Percentiles rank a stretch among this genome's conserved stretches.
Conservation (phyloP, 345 rosid genomes). For the Clausena lansium region DNA sequence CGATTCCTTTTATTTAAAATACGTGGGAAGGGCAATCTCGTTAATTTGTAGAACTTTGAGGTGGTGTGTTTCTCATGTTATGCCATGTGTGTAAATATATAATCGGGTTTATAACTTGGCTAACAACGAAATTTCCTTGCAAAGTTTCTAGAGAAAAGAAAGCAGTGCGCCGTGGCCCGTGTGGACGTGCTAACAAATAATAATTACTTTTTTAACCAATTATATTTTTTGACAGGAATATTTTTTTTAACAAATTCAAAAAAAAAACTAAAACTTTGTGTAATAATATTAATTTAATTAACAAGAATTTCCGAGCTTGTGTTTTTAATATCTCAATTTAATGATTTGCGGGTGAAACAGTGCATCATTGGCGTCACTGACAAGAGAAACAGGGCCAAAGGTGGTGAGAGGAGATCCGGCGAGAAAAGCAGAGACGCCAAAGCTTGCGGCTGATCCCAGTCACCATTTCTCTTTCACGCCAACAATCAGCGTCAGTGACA, state of each 20-base stretch:
- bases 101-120: background rate
- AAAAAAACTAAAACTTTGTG: background rate
- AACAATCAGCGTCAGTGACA: conserved; percentile 73
- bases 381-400: conserved; percentile 90
- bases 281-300: background rate
- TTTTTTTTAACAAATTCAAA: background rate
- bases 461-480: conserved; percentile 37
- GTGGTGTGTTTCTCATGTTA: background rate
- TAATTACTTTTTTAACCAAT: too few relatives aligned
- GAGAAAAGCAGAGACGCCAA: conserved; percentile 43
- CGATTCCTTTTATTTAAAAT: too few relatives aligned
- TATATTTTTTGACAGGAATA: too few relatives aligned
- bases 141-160: background rate
- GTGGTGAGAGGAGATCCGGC: conserved; percentile 86
- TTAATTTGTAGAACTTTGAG: too few relatives aligned
- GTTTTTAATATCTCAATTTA: background rate
- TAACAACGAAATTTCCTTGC: background rate
- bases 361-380: conserved; percentile 92
- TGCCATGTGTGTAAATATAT: too few relatives aligned
- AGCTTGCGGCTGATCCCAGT: conserved; percentile 37
- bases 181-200: background rate
- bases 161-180: background rate
- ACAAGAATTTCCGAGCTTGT: background rate
- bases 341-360: conserved; percentile 30
- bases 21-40: background rate